These are phyloP conservation scores for Trichocomaceae sp. DNA, from an alignment of 2,329 filamentous ascomycete genomes.

Conservation along the genomic window DNA sequence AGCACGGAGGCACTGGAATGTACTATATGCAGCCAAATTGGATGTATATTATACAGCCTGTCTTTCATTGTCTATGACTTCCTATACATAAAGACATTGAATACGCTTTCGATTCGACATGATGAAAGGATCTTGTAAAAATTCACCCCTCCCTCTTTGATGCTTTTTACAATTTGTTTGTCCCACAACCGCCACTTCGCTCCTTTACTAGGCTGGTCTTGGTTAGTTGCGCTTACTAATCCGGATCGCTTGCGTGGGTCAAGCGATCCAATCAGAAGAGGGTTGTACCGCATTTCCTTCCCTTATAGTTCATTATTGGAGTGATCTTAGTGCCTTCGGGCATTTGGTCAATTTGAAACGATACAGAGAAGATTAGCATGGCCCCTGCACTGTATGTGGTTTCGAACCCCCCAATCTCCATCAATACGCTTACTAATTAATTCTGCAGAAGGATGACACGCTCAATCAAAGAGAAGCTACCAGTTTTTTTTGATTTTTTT, in stretches of 20 bases:
- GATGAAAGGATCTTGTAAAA: neutral
- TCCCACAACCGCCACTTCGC: neutral
- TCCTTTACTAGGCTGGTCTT: neutral
- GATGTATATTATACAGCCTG: neutral
- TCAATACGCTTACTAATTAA: neutral
- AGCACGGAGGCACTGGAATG: too few relatives aligned
- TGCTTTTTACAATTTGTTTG: neutral
- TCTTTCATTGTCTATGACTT: neutral
- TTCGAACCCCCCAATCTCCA: neutral
- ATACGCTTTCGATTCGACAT: too few relatives aligned
- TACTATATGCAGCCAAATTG: neutral
- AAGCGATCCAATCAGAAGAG: neutral
- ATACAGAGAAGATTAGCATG: conserved; percentile 78
- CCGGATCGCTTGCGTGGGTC: neutral
- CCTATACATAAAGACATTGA: neutral
- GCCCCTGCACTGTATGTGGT: conserved; percentile 49
- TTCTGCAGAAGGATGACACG: conserved; percentile 52
- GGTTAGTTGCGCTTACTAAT: neutral
- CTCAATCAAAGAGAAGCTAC: conserved; percentile 72
- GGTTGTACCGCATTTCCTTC: neutral
- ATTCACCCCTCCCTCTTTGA: neutral
- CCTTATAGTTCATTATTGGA: neutral
- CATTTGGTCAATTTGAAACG: conserved; percentile 62
- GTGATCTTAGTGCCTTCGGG: conserved; percentile 21
- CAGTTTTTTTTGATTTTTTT: conserved; percentile 51